Conservation (phyloP, 345 rosid species). For the Euclidium syriacum region DNA sequence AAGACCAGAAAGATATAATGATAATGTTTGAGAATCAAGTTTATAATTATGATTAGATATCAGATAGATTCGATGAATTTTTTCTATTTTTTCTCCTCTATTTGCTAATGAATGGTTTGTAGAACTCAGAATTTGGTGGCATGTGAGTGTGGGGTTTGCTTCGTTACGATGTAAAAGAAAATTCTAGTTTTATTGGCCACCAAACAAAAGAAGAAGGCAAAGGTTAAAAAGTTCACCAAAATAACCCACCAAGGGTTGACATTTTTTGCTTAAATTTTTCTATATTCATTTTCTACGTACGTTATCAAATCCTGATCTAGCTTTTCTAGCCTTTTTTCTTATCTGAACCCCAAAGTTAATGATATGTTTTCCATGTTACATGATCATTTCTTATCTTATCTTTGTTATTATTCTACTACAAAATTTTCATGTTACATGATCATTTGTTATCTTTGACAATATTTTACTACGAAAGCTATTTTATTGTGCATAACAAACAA, state of each 20-base stretch:
- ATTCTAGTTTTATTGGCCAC: conserved; percentile 15
- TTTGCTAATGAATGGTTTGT: conserved; percentile 12
- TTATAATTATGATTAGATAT: conserved; percentile 8
- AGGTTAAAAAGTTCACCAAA: not conserved
- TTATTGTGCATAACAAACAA: too few species aligned
- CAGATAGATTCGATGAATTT: not conserved
- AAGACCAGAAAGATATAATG: not conserved
- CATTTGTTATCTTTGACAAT: too few species aligned
- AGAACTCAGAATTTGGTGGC: conserved; percentile 8
- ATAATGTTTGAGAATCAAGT: not conserved
- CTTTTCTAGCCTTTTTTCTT: conserved; percentile 3
- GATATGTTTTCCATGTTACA: not conserved
- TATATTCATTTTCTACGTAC: conserved; percentile 3
- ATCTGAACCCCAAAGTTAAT: not conserved
- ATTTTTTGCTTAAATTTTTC: conserved; percentile 12
- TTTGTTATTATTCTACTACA: not conserved
- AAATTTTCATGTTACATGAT: too few species aligned
- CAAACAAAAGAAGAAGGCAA: not conserved
- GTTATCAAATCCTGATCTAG: conserved; percentile 7
- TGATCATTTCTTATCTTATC: not conserved
- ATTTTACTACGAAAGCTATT: too few species aligned
- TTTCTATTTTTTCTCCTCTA: not conserved
- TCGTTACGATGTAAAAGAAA: conserved; percentile 1
- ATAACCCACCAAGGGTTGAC: conserved; percentile 30
- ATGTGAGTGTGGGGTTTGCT: conserved; percentile 36